A percentile compares a stretch with the other conserved stretches of the same genome.
phyloP scores from a whole-genome alignment of 371 early-diverging fungal species.

The Massospora cicadina region DNA sequence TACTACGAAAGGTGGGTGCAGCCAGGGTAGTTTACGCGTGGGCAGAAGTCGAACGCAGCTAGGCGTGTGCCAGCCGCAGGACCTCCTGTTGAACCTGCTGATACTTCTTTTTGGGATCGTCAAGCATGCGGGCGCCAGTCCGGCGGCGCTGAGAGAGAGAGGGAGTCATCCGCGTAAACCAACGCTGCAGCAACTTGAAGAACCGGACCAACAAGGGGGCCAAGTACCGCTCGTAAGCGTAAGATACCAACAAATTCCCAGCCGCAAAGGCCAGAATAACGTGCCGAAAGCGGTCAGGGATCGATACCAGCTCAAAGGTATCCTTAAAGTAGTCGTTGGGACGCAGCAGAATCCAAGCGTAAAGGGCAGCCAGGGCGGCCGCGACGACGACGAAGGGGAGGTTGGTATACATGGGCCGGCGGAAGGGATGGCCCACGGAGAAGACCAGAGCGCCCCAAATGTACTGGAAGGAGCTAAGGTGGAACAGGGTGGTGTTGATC shows the following conservation, averaged over 20 bases:
- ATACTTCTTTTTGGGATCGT: neutral
- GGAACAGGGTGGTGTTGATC: constrained; percentile 82
- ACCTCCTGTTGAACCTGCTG: neutral
- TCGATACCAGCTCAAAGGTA: constrained; percentile 2
- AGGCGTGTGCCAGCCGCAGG: no score
- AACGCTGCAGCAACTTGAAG: neutral
- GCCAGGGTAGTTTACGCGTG: no score
- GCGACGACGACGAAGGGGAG: constrained; percentile 17
- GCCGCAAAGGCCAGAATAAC: neutral
- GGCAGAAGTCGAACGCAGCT: no score
- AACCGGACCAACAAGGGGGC: neutral
- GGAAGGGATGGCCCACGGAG: constrained; percentile 86
- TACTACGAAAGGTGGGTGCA: no score
- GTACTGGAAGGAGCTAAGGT: constrained; percentile 85
- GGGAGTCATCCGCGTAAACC: neutral
- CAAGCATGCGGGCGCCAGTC: neutral
- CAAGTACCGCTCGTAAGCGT: neutral
- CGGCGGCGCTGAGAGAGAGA: neutral
- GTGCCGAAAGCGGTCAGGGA: neutral
- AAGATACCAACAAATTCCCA: neutral
- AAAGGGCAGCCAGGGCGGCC: neutral
- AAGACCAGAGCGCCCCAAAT: constrained; percentile 77
- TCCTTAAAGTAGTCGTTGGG: neutral
- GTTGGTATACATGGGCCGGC: constrained; percentile 62
- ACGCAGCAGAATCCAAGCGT: neutral